phyloP scores from a whole-genome alignment of 495 filamentous ascomycete genomes.

The Daldinia grandis region DNA sequence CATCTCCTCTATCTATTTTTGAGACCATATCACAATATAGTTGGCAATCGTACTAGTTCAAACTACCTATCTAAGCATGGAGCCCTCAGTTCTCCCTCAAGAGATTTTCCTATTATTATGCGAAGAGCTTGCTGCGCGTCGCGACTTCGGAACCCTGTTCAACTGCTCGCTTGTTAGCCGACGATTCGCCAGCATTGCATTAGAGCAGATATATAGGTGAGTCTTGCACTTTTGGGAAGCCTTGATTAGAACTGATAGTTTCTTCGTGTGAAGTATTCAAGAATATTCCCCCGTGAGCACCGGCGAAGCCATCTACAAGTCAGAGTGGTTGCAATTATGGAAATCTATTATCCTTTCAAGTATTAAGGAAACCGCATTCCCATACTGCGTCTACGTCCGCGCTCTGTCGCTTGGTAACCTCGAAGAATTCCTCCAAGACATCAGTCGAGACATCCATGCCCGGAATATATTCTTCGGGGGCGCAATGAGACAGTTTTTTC shows the following conservation, averaged over 20 bases:
- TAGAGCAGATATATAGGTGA: constrained; percentile 71
- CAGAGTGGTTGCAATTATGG: constrained; percentile 71
- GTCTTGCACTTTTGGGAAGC: background rate
- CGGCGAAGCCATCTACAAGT: constrained; percentile 32
- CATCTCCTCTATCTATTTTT: background rate
- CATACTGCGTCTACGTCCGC: constrained; percentile 75
- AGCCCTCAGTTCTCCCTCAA: constrained; percentile 53
- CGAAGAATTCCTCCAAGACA: constrained; percentile 63
- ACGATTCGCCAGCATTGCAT: constrained; percentile 62
- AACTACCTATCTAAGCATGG: constrained; percentile 5
- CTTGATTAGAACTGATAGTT: constrained; percentile 13
- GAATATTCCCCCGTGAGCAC: constrained; percentile 33
- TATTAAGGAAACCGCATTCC: constrained; percentile 67
- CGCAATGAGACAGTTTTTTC: constrained; percentile 52
- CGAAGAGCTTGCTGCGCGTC: constrained; percentile 59
- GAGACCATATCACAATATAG: background rate
- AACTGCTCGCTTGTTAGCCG: constrained; percentile 60
- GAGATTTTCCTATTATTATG: constrained; percentile 70
- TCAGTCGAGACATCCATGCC: constrained; percentile 51
- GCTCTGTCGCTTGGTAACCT: constrained; percentile 69
- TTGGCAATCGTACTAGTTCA: background rate
- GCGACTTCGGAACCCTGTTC: constrained; percentile 66
- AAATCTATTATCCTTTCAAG: constrained; percentile 73
- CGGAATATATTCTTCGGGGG: constrained; percentile 60
- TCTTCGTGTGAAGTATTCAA: constrained; percentile 17